Base-by-base conservation (phyloP, 768 basidiomycete species). In the Phanerochaete sordida region DNA sequence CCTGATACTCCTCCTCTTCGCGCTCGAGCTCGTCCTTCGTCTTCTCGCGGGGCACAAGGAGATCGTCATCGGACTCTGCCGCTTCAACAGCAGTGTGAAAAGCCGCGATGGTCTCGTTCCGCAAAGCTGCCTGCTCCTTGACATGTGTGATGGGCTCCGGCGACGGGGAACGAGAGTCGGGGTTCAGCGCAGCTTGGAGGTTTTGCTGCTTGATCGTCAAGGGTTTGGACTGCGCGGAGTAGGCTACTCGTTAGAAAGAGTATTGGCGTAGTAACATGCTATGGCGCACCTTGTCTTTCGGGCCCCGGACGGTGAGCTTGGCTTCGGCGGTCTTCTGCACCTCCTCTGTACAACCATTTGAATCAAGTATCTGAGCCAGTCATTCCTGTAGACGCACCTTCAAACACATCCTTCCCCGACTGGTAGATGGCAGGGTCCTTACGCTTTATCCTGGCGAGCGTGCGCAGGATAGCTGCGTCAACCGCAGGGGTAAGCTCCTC, bases 401-500 rank as follows among this genome's bases (percentile, higher is more conserved):
- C 85, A 65, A 95, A 93, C 0, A 98, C 84, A 61, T 82, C 76
- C 61, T 84, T 86, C 15, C 76, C 80, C 0, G 75, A 70, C 60
- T 91, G 80, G 67, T 99, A 98, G 30, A 99, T 96, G 0, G 77
- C 81, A 0, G 95, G 93, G 69, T 95, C 93, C 65, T 83, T 89
- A 56, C 81, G 80, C 70, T 84, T 84, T 57, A 98, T 97, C 65
- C 87, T 82, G 0, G 88, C 91, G 9, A 99, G 79, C 0, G 94
- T 98, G 50, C 93, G 80, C 43, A 98, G 80, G 66, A 98, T 97
- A 21, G 97, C 97, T 46, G 87, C 97, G 67, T 98, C 96, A 52
- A 98, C 84, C 0, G 87, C 88, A 3, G 95, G 94, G 0, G 95
- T 98, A 53, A 98, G 83, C 70, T 98, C 92, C 65, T 93, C 93